Conservation (phyloP, 768 basidiomycete species). For the Aureoboletus auriporus region DNA sequence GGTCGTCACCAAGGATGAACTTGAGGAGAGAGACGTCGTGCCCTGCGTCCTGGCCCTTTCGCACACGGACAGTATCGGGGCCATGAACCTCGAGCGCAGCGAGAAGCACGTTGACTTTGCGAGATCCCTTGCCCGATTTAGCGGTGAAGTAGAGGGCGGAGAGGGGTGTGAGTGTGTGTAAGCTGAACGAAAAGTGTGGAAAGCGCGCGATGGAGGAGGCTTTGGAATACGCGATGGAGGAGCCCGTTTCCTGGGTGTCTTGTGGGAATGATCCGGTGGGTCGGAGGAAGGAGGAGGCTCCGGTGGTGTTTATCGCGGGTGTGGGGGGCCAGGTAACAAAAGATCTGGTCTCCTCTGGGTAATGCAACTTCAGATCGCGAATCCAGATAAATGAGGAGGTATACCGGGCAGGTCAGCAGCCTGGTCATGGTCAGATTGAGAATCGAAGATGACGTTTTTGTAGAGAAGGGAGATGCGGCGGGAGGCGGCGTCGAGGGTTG, state of each 20-base stretch:
- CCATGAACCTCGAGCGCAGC: conserved; percentile 76
- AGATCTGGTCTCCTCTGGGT: conserved; percentile 41
- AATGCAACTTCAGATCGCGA: not conserved
- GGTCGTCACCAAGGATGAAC: conserved; percentile 71
- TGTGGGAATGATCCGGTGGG: conserved; percentile 27
- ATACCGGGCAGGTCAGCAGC: conserved; percentile 6
- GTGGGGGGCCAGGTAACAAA: conserved; percentile 60
- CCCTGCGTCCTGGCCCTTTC: conserved; percentile 67
- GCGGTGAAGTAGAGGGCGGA: conserved; percentile 31
- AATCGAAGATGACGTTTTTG: conserved; percentile 63
- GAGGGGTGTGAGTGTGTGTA: conserved; percentile 56
- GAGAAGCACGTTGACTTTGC: conserved; percentile 56
- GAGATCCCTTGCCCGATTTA: conserved; percentile 34
- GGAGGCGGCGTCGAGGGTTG: conserved; percentile 63
- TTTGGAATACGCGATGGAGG: conserved; percentile 56
- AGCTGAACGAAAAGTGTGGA: conserved; percentile 69
- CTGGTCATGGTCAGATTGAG: conserved; percentile 20
- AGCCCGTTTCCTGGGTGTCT: conserved; percentile 41
- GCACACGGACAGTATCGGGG: conserved; percentile 62
- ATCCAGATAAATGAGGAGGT: conserved; percentile 8
- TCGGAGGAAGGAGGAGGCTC: conserved; percentile 23
- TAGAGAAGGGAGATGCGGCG: conserved; percentile 68
- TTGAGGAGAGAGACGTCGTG: conserved; percentile 65
- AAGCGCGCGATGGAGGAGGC: conserved; percentile 70
- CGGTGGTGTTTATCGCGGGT: conserved; percentile 18